Conservation (phyloP, 139 green algal species). For the Diplosphaera chodatii region DNA sequence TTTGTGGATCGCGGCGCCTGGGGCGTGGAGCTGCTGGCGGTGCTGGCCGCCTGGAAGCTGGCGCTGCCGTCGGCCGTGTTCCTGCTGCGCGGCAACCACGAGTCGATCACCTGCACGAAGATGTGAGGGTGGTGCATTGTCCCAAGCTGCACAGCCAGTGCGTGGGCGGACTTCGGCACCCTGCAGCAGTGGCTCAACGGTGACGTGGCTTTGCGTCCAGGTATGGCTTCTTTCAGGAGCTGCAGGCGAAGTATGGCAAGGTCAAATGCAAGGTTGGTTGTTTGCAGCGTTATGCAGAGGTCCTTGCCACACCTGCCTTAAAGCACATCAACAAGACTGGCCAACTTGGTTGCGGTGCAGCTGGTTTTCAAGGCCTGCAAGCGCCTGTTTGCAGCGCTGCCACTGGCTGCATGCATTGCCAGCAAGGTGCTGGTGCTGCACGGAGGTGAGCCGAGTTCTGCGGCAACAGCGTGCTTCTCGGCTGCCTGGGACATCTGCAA, state of each 20-base stretch:
- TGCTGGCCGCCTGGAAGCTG: constrained; percentile 64
- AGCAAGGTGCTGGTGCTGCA: constrained; percentile 78
- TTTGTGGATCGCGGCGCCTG: constrained; percentile 88
- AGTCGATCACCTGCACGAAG: constrained; percentile 76
- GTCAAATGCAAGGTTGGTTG: constrained; percentile 16
- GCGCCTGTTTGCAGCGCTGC: constrained; percentile 67
- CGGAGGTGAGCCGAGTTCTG: constrained; percentile 55
- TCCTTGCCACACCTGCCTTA: too few species aligned
- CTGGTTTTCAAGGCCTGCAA: constrained; percentile 44
- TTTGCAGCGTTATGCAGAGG: too few species aligned
- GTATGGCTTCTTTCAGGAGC: constrained; percentile 74
- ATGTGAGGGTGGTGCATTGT: constrained; percentile 3
- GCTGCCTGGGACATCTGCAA: too few species aligned
- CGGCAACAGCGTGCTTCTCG: too few species aligned
- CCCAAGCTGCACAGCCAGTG: too few species aligned
- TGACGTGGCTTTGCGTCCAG: too few species aligned
- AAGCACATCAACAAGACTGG: too few species aligned
- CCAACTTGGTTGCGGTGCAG: too few species aligned
- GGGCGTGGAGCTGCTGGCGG: constrained; percentile 82
- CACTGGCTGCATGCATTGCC: constrained; percentile 65
- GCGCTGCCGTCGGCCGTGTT: constrained; percentile 35
- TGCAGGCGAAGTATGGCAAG: constrained; percentile 53
- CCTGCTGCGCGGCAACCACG: constrained; percentile 80
- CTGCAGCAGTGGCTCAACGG: too few species aligned
- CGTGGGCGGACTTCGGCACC: too few species aligned